Conservation (phyloP, 2,329 filamentous ascomycete genomes). For the Whalleya microplaca region DNA sequence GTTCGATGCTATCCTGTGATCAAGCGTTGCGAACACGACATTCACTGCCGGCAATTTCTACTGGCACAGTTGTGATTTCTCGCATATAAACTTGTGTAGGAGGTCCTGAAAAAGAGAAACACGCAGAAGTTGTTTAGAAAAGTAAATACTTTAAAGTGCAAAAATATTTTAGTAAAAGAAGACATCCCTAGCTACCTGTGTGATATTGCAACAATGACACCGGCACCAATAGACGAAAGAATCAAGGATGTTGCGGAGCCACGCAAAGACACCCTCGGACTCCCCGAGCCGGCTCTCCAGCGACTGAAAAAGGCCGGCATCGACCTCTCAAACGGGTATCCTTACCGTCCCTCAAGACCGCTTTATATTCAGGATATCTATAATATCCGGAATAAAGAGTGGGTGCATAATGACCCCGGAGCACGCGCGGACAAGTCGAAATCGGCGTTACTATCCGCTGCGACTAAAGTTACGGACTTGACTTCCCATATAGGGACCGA, state of each 20-base stretch:
- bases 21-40: background rate
- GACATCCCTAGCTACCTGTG: background rate
- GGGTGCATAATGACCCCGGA: constrained; percentile 62
- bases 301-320: constrained; percentile 70
- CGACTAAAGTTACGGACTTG: constrained; percentile 65
- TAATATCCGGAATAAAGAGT: constrained; percentile 63
- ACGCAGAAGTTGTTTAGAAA: background rate
- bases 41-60: background rate
- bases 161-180: background rate
- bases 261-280: constrained; percentile 64
- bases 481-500: constrained; percentile 67
- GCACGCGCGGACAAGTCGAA: constrained; percentile 68
- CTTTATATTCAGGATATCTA: constrained; percentile 72
- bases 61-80: background rate
- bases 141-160: background rate
- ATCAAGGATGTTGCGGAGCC: constrained; percentile 68
- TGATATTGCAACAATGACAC: constrained; percentile 44
- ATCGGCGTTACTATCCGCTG: constrained; percentile 61
- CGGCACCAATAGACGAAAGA: constrained; percentile 61
- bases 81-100: background rate
- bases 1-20: background rate
- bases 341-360: constrained; percentile 69
- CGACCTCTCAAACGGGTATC: constrained; percentile 71
- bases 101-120: background rate
- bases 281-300: constrained; percentile 60